Evolutionary conservation across 1,284 basidiomycete species (phyloP), one percentile per base, ranked within the genome.

Genomic region (Boletus smithii): DNA sequence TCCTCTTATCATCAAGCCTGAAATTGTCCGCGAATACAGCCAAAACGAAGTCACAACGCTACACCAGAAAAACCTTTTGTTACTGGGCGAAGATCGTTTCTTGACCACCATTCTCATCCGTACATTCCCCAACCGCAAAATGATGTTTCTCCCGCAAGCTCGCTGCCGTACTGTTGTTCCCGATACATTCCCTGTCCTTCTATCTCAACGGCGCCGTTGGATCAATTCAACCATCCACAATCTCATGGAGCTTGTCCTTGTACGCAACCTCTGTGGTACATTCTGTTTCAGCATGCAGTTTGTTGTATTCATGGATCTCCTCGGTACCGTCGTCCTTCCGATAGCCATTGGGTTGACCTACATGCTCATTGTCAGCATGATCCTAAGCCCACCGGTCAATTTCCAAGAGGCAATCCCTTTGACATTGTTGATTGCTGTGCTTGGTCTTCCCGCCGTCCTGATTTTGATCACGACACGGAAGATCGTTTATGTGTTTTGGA

Each of bases 221-320:
- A 99, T 99, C 76, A 99, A 98, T 70, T 98, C 94, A 36, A 99
- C 97, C 0, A 91, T 99, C 40, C 97, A 99, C 75, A 99, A 99
- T 66, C 80, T 99, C 45, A 97, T 98, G 94, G 97, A 99, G 69
- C 86, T 99, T 29, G 92, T 99, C 30, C 83, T 92, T 51, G 97
- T 99, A 23, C 90, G 91, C 55, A 93, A 99, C 63, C 79, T 99
- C 18, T 99, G 92, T 67, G 92, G 92, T 38, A 95, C 91, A 26
- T 95, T 95, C 69, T 97, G 92, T 74, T 94, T 95, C 72, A 93
- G 90, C 68, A 95, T 95, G 91, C 92, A 95, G 67, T 98, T 98
- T 69, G 88, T 97, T 64, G 93, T 98, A 45, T 93, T 97, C 70
- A 95, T 99, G 92, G 97, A 99, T 66, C 79, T 99, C 34, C 73